Conservation (phyloP, 768 basidiomycete genomes). For the Antrodiella citrinella region DNA sequence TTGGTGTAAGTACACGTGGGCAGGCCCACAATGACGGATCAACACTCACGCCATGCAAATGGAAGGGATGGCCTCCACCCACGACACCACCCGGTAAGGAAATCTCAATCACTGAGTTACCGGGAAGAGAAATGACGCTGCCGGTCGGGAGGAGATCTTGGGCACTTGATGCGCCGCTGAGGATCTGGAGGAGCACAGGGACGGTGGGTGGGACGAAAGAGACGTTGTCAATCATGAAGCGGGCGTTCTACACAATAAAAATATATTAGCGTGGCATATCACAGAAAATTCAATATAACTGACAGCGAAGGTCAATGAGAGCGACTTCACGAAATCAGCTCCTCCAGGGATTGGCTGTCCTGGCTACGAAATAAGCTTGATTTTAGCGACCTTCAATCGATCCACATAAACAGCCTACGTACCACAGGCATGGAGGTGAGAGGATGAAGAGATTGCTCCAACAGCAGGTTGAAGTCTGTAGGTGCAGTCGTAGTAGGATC, state of each 20-base stretch:
- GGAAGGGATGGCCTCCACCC: constrained; percentile 30
- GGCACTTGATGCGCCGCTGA: constrained; percentile 33
- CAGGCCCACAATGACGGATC: neutral
- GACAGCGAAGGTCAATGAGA: constrained; percentile 13
- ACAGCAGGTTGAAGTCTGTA: constrained; percentile 23
- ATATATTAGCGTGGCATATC: neutral
- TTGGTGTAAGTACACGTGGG: constrained; percentile 11
- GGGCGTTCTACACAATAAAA: constrained; percentile 7
- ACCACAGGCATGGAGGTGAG: constrained; percentile 16
- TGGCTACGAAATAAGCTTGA: constrained; percentile 5
- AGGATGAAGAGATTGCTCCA: constrained; percentile 33
- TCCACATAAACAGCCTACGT: neutral
- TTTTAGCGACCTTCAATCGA: neutral
- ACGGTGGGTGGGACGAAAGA: constrained; percentile 27
- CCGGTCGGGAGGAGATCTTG: constrained; percentile 33
- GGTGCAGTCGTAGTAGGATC: constrained; percentile 32
- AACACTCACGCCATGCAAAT: constrained; percentile 35
- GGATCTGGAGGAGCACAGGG: constrained; percentile 42
- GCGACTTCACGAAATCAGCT: constrained; percentile 11
- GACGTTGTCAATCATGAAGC: constrained; percentile 27
- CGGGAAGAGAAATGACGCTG: constrained; percentile 37
- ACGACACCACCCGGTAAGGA: constrained; percentile 30
- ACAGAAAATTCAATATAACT: constrained; percentile 2
- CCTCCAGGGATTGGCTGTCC: constrained; percentile 13
- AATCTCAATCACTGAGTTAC: constrained; percentile 37